Percentiles rank a stretch among this genome's conserved stretches.
These are phyloP conservation scores for Kluyveromyces sp. DNA, from an alignment of 1,139 yeast genomes.

Conservation along the genomic window DNA sequence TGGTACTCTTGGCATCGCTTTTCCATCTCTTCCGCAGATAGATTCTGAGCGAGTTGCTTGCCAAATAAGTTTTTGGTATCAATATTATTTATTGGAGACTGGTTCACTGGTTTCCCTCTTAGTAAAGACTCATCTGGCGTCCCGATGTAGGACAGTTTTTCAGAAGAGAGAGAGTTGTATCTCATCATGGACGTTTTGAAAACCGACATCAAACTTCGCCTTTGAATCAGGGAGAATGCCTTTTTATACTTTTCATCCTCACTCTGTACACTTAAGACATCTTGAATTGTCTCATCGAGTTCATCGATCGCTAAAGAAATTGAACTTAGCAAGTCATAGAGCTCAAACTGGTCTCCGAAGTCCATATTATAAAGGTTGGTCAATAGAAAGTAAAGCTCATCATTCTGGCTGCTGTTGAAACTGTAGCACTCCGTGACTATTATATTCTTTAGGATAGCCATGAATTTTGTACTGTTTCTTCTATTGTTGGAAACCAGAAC, in stretches of 20 bases:
- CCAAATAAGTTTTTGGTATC: background rate
- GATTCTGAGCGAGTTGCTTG: background rate
- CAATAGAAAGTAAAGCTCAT: slow-evolving; percentile 18
- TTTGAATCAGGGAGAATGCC: slow-evolving; percentile 4
- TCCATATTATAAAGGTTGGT: slow-evolving; percentile 19
- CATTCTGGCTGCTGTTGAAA: slow-evolving; percentile 5
- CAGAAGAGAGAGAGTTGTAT: slow-evolving; percentile 10
- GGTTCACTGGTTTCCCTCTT: slow-evolving; percentile 6
- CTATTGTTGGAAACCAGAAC: slow-evolving; percentile 15
- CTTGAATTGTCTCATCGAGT: slow-evolving; percentile 20
- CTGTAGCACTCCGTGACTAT: slow-evolving; percentile 13
- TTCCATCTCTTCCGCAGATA: background rate
- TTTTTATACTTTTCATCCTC: slow-evolving; percentile 3
- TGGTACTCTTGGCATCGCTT: background rate
- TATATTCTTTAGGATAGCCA: slow-evolving; percentile 15
- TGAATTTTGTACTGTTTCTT: slow-evolving; percentile 18
- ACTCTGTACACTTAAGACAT: slow-evolving; percentile 10
- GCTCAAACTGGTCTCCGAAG: slow-evolving; percentile 19
- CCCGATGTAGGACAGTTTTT: slow-evolving; percentile 11
- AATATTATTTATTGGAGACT: background rate
- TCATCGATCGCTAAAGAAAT: slow-evolving; percentile 23
- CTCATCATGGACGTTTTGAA: slow-evolving; percentile 10
- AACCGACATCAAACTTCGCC: slow-evolving; percentile 7
- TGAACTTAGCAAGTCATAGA: slow-evolving; percentile 16
- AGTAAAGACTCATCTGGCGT: slow-evolving; percentile 13